Base-by-base conservation (phyloP, 2,329 filamentous ascomycete species). In the Venturia aucupariae region DNA sequence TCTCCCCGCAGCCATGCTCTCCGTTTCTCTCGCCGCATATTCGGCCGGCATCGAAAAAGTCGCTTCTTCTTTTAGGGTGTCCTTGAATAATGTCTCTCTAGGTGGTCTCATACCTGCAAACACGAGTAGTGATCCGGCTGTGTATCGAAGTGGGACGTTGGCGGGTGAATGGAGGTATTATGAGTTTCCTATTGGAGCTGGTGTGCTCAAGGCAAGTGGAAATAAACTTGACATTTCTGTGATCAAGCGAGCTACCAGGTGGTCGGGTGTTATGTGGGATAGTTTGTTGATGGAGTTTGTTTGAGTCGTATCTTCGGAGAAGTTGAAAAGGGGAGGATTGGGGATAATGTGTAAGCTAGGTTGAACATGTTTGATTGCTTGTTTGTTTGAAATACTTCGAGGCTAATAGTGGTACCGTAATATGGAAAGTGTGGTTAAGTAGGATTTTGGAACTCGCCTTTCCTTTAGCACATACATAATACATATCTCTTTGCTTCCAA, bases 81-180 rank as follows among this genome's bases (percentile, higher is more conserved):
- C 64, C 73, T 6, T 57, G 19, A 57, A 72, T 2, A 69, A 70
- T 15, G 70, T 71, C 54, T 68, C 80, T 4, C 77, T 77, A 0
- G 78, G 79, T 62, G 72, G 80, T 62, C 77, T 74, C 1, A 70
- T 70, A 8, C 68, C 68, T 8, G 70, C 68, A 60, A 62, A n/a
- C 74, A 71, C 46, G 71, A 67, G 13, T 54, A 67, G 35, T 44
- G 80, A 81, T 66, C 79, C 79, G 4, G 75, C 75, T 24, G 72
- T 81, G 42, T 82, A 82, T 69, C 74, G 80, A n/a, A 78, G 75
- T 11, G 78, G 74, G 24, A 82, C 78, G 7, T 70, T 71, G 30
- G 78, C 76, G 5, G 79, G 80, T 1, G 79, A 82, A 71, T 81
- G 79, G 79, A 72, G 77, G 63, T 72, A 78, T 24, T 74, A 79